These are phyloP conservation scores for Bolboschoenus planiculmis DNA, from an alignment of 176 grass and related monocot genomes.

Conservation along the genomic window DNA sequence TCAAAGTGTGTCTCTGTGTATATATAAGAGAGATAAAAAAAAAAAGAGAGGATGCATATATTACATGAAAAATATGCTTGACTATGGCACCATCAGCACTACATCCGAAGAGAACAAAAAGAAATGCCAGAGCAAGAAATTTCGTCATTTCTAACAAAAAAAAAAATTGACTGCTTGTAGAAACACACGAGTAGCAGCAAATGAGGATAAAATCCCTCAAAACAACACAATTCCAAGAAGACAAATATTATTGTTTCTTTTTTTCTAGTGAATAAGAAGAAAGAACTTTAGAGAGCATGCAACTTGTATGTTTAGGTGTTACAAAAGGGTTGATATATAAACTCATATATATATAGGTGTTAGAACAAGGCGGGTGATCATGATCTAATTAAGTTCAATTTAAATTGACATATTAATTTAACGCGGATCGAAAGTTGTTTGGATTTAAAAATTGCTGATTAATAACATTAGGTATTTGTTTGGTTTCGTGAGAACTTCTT, in stretches of 20 bases:
- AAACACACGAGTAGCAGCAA: background rate
- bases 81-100: slow-evolving; percentile 36
- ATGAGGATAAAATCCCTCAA: background rate
- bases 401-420: slow-evolving; percentile 2
- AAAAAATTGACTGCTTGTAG: background rate
- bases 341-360: background rate
- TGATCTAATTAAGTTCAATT: background rate
- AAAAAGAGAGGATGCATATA: background rate
- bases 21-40: background rate
- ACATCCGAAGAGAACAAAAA: slow-evolving; percentile 12
- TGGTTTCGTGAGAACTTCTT: slow-evolving; percentile 2
- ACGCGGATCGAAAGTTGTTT: background rate
- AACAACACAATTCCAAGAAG: background rate
- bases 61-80: slow-evolving; percentile 60
- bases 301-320: background rate
- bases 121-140: slow-evolving; percentile 20
- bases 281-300: background rate
- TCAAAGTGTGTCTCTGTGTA: background rate
- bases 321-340: background rate
- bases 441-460: background rate
- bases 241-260: background rate
- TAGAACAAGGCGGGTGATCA: background rate
- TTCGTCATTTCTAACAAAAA: slow-evolving; percentile 9
- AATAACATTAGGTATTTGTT: background rate
- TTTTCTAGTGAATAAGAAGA: background rate